phyloP scores from a whole-genome alignment of 805 yeast species.

The Barnettozyma pratensis region DNA sequence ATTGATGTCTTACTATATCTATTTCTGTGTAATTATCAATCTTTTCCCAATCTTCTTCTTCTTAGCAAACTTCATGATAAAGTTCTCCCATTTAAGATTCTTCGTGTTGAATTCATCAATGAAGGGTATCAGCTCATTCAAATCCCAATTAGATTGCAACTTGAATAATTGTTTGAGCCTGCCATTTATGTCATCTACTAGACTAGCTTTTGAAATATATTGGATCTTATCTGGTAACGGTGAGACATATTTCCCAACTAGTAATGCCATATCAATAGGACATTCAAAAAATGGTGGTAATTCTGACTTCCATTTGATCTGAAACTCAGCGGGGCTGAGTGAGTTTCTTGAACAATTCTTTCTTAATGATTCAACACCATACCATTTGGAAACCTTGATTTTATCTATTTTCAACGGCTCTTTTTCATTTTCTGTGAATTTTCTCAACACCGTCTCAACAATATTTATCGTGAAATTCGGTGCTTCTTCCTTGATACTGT shows the following conservation, averaged over 20 bases:
- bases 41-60: slow-evolving; percentile 43
- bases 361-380: slow-evolving; percentile 51
- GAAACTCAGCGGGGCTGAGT: slow-evolving; percentile 44
- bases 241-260: slow-evolving; percentile 51
- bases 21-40: slow-evolving; percentile 29
- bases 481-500: slow-evolving; percentile 26
- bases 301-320: slow-evolving; percentile 56
- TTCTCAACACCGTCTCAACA: slow-evolving; percentile 44
- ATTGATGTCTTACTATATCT: not conserved
- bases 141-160: slow-evolving; percentile 52
- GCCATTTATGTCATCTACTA: slow-evolving; percentile 43
- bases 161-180: slow-evolving; percentile 51
- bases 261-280: slow-evolving; percentile 47
- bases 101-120: slow-evolving; percentile 52
- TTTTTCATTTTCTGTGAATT: slow-evolving; percentile 33
- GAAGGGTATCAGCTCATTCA: slow-evolving; percentile 60
- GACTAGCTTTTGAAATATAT: slow-evolving; percentile 42
- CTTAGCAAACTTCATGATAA: slow-evolving; percentile 58
- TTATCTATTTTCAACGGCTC: slow-evolving; percentile 37
- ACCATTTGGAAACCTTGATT: slow-evolving; percentile 48
- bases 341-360: slow-evolving; percentile 27
- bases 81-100: slow-evolving; percentile 49
- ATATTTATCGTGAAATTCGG: slow-evolving; percentile 36
- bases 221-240: slow-evolving; percentile 43
- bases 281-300: slow-evolving; percentile 62